Percentiles rank a stretch among this genome's conserved stretches.
phyloP scores from a whole-genome alignment of 768 basidiomycete genomes.

The Multifurca ochricompacta region DNA sequence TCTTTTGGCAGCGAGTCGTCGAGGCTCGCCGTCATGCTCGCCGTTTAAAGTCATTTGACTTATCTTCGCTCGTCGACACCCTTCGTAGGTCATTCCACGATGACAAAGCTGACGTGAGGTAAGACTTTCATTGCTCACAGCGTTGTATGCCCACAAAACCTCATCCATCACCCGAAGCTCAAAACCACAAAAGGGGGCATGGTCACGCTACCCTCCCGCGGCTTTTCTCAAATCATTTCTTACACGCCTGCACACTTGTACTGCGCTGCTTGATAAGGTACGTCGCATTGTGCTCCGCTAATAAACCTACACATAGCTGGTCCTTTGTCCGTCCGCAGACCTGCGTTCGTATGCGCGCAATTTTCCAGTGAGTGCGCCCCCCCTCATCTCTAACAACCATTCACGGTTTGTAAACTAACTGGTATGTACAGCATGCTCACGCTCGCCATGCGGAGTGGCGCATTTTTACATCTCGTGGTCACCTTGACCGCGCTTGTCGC shows the following conservation, averaged over 20 bases:
- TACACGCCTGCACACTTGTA: slow-evolving; percentile 32
- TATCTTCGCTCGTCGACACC: slow-evolving; percentile 24
- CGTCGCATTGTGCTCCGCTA: slow-evolving; percentile 20
- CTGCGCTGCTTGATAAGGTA: slow-evolving; percentile 42
- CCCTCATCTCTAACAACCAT: not conserved
- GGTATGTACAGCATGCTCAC: slow-evolving; percentile 43
- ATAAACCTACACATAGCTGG: not conserved
- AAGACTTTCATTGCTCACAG: slow-evolving; percentile 11
- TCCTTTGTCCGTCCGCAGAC: slow-evolving; percentile 31
- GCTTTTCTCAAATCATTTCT: slow-evolving; percentile 29
- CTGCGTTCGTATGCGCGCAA: slow-evolving; percentile 37
- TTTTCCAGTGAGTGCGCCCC: slow-evolving; percentile 39
- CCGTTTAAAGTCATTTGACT: slow-evolving; percentile 25
- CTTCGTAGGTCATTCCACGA: slow-evolving; percentile 50
- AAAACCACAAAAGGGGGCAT: slow-evolving; percentile 49
- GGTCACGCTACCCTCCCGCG: slow-evolving; percentile 51
- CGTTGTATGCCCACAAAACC: not conserved
- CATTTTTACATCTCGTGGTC: slow-evolving; percentile 64
- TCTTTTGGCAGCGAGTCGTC: slow-evolving; percentile 61
- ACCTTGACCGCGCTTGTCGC: slow-evolving; percentile 54
- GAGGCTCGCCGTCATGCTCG: slow-evolving; percentile 53
- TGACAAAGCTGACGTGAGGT: slow-evolving; percentile 32
- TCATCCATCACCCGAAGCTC: slow-evolving; percentile 29
- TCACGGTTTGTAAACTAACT: not conserved
- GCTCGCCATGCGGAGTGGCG: slow-evolving; percentile 60